Conservation (phyloP, 768 basidiomycete species). For the Paxillus rubicundulus region DNA sequence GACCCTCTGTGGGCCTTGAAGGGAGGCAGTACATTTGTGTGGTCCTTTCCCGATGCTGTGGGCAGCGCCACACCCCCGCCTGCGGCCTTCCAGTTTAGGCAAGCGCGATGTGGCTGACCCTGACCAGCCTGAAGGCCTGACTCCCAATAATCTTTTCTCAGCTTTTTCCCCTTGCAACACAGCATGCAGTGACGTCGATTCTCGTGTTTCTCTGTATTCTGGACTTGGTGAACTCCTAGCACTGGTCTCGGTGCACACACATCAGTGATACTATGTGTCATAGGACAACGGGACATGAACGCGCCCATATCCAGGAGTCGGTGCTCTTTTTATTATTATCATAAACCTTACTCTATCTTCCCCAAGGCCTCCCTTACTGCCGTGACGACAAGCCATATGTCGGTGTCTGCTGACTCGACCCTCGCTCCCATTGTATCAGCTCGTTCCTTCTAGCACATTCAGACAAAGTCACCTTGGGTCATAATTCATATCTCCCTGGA, state of each 20-base stretch:
- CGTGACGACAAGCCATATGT: background rate
- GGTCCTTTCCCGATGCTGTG: conserved; percentile 9
- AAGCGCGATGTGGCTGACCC: background rate
- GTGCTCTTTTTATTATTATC: too few relatives aligned
- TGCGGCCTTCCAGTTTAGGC: conserved; percentile 11
- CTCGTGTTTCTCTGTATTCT: background rate
- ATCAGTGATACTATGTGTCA: background rate
- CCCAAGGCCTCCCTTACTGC: background rate
- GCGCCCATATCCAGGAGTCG: background rate
- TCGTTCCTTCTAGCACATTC: background rate
- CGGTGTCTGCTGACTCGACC: background rate
- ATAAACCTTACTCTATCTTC: background rate
- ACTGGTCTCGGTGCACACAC: background rate
- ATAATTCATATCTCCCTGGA: conserved; percentile 5
- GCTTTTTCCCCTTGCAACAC: background rate
- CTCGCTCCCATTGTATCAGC: conserved; percentile 3
- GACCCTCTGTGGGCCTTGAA: background rate
- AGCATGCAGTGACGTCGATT: background rate
- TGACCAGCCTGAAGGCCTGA: background rate
- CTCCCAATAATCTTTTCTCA: background rate
- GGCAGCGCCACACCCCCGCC: background rate
- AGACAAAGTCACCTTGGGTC: background rate
- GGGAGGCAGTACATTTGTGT: conserved; percentile 18
- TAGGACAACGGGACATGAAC: background rate
- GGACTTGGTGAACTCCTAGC: background rate